Evolutionary conservation across 169 alveolate species (phyloP).

Genomic region (Prorocentrum cordatum): DNA sequence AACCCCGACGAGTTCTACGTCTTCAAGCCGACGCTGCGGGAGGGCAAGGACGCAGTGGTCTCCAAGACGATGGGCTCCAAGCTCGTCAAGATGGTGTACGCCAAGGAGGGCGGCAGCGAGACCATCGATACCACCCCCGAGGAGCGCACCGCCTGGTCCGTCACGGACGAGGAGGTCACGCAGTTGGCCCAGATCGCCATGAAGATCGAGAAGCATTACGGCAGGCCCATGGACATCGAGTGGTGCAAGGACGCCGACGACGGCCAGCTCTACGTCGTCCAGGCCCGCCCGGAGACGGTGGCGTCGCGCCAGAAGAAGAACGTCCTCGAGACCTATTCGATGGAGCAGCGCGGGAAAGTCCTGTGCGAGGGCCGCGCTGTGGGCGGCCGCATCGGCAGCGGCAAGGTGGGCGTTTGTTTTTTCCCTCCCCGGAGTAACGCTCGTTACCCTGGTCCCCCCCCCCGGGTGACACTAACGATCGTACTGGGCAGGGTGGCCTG

Average conservation of each 20-base stretch:
- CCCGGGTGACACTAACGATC: too few species aligned
- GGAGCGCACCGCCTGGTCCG: slow-evolving; percentile 41
- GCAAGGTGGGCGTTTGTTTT: slow-evolving; percentile 14
- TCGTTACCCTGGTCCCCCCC: too few species aligned
- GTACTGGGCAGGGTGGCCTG: too few species aligned
- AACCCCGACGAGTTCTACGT: slow-evolving; percentile 53
- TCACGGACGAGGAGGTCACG: slow-evolving; percentile 30
- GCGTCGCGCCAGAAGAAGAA: slow-evolving; percentile 51
- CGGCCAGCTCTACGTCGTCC: slow-evolving; percentile 54
- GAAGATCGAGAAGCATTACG: slow-evolving; percentile 61
- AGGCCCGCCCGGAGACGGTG: slow-evolving; percentile 47
- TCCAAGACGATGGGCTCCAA: slow-evolving; percentile 52
- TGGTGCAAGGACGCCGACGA: slow-evolving; percentile 57
- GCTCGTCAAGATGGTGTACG: slow-evolving; percentile 38
- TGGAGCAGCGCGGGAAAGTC: slow-evolving; percentile 27
- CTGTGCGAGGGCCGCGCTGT: slow-evolving; percentile 40
- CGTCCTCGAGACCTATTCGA: slow-evolving; percentile 47
- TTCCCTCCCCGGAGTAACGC: too few species aligned
- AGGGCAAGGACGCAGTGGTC: slow-evolving; percentile 51
- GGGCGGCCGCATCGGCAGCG: slow-evolving; percentile 38
- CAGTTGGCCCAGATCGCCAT: slow-evolving; percentile 35
- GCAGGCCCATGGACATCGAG: slow-evolving; percentile 64
- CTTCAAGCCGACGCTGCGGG: slow-evolving; percentile 64
- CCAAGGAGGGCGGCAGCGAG: slow-evolving; percentile 17
- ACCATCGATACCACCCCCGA: slow-evolving; percentile 39